A percentile compares a stretch with the other conserved stretches of the same genome.
Evolutionary conservation across 306 rosid genomes (phyloP).

Genomic region (Castanospermum australe): DNA sequence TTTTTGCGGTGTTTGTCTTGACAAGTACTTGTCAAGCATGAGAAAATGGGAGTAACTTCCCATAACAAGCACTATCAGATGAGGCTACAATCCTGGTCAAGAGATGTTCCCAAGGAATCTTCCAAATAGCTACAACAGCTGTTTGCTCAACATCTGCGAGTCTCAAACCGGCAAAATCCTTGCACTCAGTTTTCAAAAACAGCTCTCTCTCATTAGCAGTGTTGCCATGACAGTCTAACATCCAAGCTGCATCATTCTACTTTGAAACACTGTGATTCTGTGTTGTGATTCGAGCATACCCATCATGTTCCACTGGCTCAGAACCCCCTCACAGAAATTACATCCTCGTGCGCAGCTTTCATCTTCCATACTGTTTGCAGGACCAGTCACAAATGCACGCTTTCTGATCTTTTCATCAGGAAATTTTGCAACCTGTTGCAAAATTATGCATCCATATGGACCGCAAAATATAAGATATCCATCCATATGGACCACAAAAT

Average conservation of each 20-base stretch:
- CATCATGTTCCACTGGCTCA: constrained; percentile 50
- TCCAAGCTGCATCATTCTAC: constrained; percentile 56
- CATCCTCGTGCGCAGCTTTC: constrained; percentile 65
- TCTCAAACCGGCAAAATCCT: constrained; percentile 33
- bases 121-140: constrained; percentile 37
- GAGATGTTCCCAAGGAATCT: constrained; percentile 55
- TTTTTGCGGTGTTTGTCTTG: too few species aligned
- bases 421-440: constrained; percentile 62
- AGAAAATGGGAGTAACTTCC: too few species aligned
- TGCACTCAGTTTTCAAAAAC: constrained; percentile 63
- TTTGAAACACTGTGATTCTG: constrained; percentile 61
- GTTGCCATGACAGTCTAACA: constrained; percentile 63
- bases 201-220: constrained; percentile 66
- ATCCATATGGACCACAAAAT: too few species aligned
- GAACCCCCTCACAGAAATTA: constrained; percentile 50
- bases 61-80: too few species aligned
- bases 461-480: too few species aligned
- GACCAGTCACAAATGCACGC: constrained; percentile 63
- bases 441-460: constrained; percentile 70
- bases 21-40: too few species aligned
- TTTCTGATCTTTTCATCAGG: constrained; percentile 57
- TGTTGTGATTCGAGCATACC: constrained; percentile 56
- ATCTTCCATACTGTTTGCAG: constrained; percentile 67
- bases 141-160: constrained; percentile 42
- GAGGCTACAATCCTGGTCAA: too few species aligned